Evolutionary conservation across 2,329 filamentous ascomycete species (phyloP), one percentile per base, ranked within the genome.

Genomic region (Ophiocordyceps australis): DNA sequence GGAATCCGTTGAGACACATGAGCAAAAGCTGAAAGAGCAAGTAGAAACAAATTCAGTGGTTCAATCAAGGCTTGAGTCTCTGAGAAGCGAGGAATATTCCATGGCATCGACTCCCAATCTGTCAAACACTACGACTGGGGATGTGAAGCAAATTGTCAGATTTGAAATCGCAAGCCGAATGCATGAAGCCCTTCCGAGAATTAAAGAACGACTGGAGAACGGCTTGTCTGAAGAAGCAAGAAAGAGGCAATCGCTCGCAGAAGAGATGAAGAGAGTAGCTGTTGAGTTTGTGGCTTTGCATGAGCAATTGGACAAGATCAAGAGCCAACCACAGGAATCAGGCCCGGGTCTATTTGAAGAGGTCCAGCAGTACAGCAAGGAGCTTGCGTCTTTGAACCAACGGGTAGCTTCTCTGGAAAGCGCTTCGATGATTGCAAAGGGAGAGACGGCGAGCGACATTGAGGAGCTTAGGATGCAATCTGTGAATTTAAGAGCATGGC

Each of bases 401-500:
- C 13, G 14, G 17, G 9, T 35, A 9, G 20, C 17, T 3, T n/a
- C 14, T 12, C 13, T 34, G 15, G 28, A 32, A 6, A 16, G 15
- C 5, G 4, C 15, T 4, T 15, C 28, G 5, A 22, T 20, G 10
- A 11, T 11, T 15, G 14, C 28, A 21, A 27, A 27, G 5, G 11
- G 31, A 9, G 32, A 37, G 3, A 21, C 14, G 9, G 28, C 20
- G 20, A 13, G 5, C 20, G 5, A 26, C 21, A 7, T 28, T 12
- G 41, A 47, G 0, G 38, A 40, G 5, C 33, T 62, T 5, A 43
- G 49, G 11, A 37, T 50, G 20, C 40, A 53, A 23, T 17, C 62
- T 5, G 36, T 35, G 13, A 39, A 48, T 1, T 34, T 72, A 7
- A 54, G 63, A 35, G 28, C 31, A 1, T 62, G 61, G 31, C 66